Evolutionary conservation across 2,329 filamentous ascomycete genomes (phyloP).

Genomic region (Ceratocystis cubensis): DNA sequence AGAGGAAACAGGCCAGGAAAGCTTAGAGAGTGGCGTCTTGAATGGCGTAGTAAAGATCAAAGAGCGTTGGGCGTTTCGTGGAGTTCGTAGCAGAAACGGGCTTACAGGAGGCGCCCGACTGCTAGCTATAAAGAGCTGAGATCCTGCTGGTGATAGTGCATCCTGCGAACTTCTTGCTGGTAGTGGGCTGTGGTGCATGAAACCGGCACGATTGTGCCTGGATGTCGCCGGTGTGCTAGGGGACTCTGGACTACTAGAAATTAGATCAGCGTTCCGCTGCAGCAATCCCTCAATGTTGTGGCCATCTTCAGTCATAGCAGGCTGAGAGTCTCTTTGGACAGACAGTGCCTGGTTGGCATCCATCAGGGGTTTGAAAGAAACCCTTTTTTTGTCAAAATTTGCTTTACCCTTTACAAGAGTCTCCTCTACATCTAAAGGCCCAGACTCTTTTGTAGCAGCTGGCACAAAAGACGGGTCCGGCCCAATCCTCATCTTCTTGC

Average conservation of each 20-base stretch:
- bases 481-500: not conserved
- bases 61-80: not conserved
- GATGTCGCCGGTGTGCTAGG: not conserved
- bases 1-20: constrained; percentile 4
- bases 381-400: not conserved
- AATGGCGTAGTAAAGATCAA: not conserved
- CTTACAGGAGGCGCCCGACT: not conserved
- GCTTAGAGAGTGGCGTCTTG: constrained; percentile 1
- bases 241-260: not conserved
- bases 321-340: not conserved
- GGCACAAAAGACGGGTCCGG: not conserved
- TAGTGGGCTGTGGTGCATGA: constrained; percentile 2
- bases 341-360: not conserved
- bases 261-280: not conserved
- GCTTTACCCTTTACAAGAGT: not conserved
- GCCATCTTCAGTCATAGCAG: not conserved
- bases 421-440: not conserved
- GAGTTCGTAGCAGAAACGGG: not conserved
- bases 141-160: not conserved
- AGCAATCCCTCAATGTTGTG: not conserved
- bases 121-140: not conserved
- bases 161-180: not conserved
- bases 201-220: not conserved
- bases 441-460: not conserved
- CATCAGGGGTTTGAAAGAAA: not conserved